A percentile compares a stretch with the other conserved stretches of the same genome.
Conservation (phyloP, 2,329 filamentous ascomycete species). For the Trichoderma polysporum region DNA sequence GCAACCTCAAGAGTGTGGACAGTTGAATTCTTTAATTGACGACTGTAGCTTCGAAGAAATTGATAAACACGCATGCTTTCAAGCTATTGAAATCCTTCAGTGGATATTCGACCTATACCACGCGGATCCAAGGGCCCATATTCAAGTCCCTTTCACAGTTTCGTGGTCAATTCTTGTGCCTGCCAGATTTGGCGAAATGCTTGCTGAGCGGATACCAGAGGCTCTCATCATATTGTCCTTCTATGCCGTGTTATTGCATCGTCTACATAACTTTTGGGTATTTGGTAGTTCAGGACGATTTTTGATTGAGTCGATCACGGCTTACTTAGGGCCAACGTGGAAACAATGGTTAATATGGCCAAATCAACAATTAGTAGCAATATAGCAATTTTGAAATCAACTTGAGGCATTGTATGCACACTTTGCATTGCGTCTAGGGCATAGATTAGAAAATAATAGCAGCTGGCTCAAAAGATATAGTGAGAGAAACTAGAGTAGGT, state of each 20-base stretch:
- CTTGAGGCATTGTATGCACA: neutral
- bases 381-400: neutral
- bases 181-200: conserved; percentile 35
- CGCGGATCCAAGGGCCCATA: neutral
- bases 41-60: neutral
- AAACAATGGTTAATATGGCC: conserved; percentile 6
- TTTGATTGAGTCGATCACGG: conserved; percentile 6
- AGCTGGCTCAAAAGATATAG: too few species aligned
- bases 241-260: conserved; percentile 44
- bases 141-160: conserved; percentile 21
- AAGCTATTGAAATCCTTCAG: conserved; percentile 21
- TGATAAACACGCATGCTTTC: conserved; percentile 20
- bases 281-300: conserved; percentile 26
- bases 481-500: too few species aligned
- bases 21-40: neutral
- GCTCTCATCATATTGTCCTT: conserved; percentile 42
- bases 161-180: conserved; percentile 24
- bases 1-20: neutral
- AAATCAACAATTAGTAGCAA: neutral
- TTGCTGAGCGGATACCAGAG: conserved; percentile 39
- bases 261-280: conserved; percentile 35
- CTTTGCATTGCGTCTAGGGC: too few species aligned
- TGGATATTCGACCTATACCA: conserved; percentile 21
- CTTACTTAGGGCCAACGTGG: conserved; percentile 1
- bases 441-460: too few species aligned